phyloP scores from a whole-genome alignment of 192 early-diverging fungal genomes.

The Cladochytrium replicatum region DNA sequence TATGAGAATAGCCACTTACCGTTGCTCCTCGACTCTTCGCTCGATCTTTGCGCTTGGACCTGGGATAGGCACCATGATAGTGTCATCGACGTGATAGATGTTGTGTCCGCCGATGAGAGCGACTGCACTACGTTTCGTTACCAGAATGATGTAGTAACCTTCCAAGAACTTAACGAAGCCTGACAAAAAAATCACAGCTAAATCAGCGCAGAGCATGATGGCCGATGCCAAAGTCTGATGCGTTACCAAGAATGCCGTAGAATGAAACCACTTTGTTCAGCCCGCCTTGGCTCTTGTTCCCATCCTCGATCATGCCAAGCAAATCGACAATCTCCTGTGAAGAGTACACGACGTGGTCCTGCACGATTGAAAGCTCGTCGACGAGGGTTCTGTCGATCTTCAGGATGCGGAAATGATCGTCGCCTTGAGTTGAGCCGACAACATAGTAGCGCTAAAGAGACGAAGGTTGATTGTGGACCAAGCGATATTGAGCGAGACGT shows the following conservation, averaged over 20 bases:
- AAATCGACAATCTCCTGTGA: conserved; percentile 61
- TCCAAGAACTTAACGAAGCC: conserved; percentile 88
- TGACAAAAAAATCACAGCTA: conserved; percentile 9
- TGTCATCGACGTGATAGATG: conserved; percentile 92
- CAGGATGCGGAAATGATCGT: conserved; percentile 67
- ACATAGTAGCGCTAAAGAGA: conserved; percentile 61
- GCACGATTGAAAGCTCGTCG: conserved; percentile 60
- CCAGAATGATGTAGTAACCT: conserved; percentile 82
- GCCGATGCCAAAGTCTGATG: background rate
- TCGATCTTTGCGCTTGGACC: conserved; percentile 49
- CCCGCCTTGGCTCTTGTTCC: conserved; percentile 66
- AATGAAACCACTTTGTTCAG: conserved; percentile 55
- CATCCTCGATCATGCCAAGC: conserved; percentile 66
- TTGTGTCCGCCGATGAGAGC: conserved; percentile 91
- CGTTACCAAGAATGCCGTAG: conserved; percentile 62
- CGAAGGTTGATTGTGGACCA: conserved; percentile 1
- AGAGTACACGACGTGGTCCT: conserved; percentile 70
- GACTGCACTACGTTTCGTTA: conserved; percentile 74
- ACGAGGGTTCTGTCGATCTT: conserved; percentile 75
- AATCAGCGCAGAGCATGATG: background rate
- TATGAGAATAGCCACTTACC: conserved; percentile 23
- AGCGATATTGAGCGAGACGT: conserved; percentile 3
- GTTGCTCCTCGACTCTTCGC: conserved; percentile 62
- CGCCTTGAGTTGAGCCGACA: conserved; percentile 71
- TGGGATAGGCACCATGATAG: conserved; percentile 58